A percentile compares a stretch with the other conserved stretches of the same genome.
phyloP scores from a whole-genome alignment of 2,329 filamentous ascomycete genomes.

The Ascocoryne sarcoides region DNA sequence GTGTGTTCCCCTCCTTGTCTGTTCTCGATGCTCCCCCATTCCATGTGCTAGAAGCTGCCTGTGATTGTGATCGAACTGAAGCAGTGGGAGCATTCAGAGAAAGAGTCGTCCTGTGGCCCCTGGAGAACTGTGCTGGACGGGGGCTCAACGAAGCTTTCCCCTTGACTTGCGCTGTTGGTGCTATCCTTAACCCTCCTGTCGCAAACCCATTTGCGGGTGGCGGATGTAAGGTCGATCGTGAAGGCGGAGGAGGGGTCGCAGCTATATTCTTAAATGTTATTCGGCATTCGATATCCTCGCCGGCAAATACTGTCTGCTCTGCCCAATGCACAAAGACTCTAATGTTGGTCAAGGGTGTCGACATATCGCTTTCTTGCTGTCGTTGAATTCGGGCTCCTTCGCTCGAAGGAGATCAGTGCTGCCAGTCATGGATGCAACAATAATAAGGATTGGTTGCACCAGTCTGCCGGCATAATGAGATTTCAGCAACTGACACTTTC shows the following conservation, averaged over 20 bases:
- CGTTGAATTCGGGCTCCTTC: slow-evolving; percentile 18
- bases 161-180: slow-evolving; percentile 28
- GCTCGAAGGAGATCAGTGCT: slow-evolving; percentile 24
- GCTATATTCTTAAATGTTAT: slow-evolving; percentile 89
- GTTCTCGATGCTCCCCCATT: slow-evolving; percentile 15
- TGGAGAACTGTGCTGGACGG: slow-evolving; percentile 33
- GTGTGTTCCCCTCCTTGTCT: slow-evolving; percentile 42
- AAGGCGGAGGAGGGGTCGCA: slow-evolving; percentile 13
- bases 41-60: slow-evolving; percentile 8
- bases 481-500: too few species aligned
- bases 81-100: slow-evolving; percentile 49
- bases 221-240: slow-evolving; percentile 18
- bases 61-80: slow-evolving; percentile 11
- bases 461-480: slow-evolving; percentile 20
- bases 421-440: slow-evolving; percentile 27
- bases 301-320: slow-evolving; percentile 89
- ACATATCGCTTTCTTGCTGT: slow-evolving; percentile 21
- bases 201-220: slow-evolving; percentile 19
- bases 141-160: slow-evolving; percentile 38
- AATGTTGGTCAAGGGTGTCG: slow-evolving; percentile 59
- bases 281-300: slow-evolving; percentile 89
- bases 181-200: slow-evolving; percentile 23
- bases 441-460: slow-evolving; percentile 7
- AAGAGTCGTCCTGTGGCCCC: slow-evolving; percentile 59
- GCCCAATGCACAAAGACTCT: slow-evolving; percentile 94